phyloP scores from a whole-genome alignment of 306 rosid species.

The Rosa chinensis region DNA sequence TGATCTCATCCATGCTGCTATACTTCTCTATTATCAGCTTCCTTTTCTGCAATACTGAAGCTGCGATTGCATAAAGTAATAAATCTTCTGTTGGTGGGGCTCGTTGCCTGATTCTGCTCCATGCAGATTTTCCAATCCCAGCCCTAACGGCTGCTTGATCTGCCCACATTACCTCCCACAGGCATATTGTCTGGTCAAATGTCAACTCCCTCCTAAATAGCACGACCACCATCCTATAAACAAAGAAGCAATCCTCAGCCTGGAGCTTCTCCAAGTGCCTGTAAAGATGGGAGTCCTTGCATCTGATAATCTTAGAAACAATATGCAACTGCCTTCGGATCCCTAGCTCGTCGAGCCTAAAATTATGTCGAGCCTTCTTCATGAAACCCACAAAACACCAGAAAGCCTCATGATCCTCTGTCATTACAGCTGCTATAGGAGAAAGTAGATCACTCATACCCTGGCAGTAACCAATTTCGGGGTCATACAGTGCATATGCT shows the following conservation, averaged over 20 bases:
- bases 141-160: slow-evolving; percentile 98
- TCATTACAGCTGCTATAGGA: slow-evolving; percentile 75
- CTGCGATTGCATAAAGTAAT: slow-evolving; percentile 92
- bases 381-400: slow-evolving; percentile 99
- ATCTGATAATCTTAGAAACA: slow-evolving; percentile 81
- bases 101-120: slow-evolving; percentile 95
- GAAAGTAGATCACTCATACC: slow-evolving; percentile 99
- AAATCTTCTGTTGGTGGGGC: slow-evolving; percentile 96
- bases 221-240: slow-evolving; percentile 98
- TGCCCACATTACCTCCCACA: slow-evolving; percentile 99
- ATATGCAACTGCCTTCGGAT: slow-evolving; percentile 84
- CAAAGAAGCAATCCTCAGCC: slow-evolving; percentile 98
- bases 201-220: slow-evolving; percentile 92
- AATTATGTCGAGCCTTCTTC: slow-evolving; percentile 98
- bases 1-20: slow-evolving; percentile 98
- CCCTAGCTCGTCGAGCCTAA: slow-evolving; percentile 97
- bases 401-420: slow-evolving; percentile 95
- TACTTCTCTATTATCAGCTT: slow-evolving; percentile 89
- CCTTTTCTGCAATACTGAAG: slow-evolving; percentile 90
- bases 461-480: slow-evolving; percentile 99
- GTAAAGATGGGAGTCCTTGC: slow-evolving; percentile 84
- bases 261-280: slow-evolving; percentile 93
- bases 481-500: slow-evolving; percentile 93
- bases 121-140: slow-evolving; percentile 87
- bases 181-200: slow-evolving; percentile 93